Base-by-base conservation (phyloP, 2,329 filamentous ascomycete species). In the Fusarium pseudoanthophilum region DNA sequence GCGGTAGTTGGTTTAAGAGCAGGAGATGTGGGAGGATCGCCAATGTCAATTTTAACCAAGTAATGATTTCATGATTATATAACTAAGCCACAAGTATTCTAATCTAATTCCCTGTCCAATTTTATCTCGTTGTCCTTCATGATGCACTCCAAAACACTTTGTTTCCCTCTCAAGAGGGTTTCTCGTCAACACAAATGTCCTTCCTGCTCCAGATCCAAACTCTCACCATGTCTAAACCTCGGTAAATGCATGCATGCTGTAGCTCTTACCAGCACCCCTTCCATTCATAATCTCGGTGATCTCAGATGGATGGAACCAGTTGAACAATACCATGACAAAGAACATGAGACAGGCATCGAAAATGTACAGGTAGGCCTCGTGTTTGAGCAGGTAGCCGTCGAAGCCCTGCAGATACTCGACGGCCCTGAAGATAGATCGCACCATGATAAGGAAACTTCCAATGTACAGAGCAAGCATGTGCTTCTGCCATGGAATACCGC, bases 261-360 rank as follows among this genome's bases (percentile, higher is more conserved):
- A 67, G 8, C 64, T 20, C 28, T 67, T 67, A 9, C 37, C 34
- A 1, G 16, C 13, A 1, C 32, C 30, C 10, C 30, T 49, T 0
- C 48, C 52, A 0, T 51, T 21, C 14, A 67, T 7, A 24, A 67
- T 67, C 1, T 7, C n/a, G 0, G 39, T 67, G 1, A 74, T 69
- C 15, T 74, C 72, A 10, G 71, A 62, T 1, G 57, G 83, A 84
- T 77, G 77, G 56, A 56, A 81, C 21, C 79, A 85, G 77, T 83
- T 83, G 13, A 84, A 80, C n/a, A 87, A 82, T 0, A 87, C 82
- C 37, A 84, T 89, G 79, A 77, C 75, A 14, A 72, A 24, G 3
- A 78, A 26, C 80, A 84, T 84, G 32, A 52, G n/a, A 21, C 49
- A 36, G 1, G 81, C 79, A 55, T 83, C 82, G 26, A 83, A 81